These are phyloP conservation scores for Shiraia bambusicola DNA, from an alignment of 2,329 filamentous ascomycete species.

Conservation along the genomic window DNA sequence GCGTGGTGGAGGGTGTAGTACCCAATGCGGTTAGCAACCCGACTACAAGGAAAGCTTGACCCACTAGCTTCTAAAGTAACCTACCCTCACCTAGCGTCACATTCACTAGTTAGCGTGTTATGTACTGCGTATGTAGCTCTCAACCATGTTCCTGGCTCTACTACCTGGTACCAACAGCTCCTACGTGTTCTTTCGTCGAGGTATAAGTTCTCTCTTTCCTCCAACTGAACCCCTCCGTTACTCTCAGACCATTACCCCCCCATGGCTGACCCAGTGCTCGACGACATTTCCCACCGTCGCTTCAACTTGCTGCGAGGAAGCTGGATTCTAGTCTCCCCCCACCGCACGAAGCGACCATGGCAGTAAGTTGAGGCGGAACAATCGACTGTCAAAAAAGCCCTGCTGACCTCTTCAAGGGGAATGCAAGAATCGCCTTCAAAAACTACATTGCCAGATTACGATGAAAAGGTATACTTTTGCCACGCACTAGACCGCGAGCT, in stretches of 20 bases:
- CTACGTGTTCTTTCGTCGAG: slow-evolving; percentile 9
- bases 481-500: slow-evolving; percentile 1
- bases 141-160: slow-evolving; percentile 19
- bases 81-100: slow-evolving; percentile 21
- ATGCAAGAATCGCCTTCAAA: slow-evolving; percentile 51
- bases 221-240: slow-evolving; percentile 5
- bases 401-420: slow-evolving; percentile 40
- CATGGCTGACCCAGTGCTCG: slow-evolving; percentile 60
- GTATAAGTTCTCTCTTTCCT: slow-evolving; percentile 15
- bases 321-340: slow-evolving; percentile 93
- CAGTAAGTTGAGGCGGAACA: slow-evolving; percentile 64
- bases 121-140: too few relatives aligned
- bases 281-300: slow-evolving; percentile 91
- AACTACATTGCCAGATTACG: slow-evolving; percentile 69
- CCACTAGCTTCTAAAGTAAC: slow-evolving; percentile 19
- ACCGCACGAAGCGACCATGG: slow-evolving; percentile 96
- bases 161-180: slow-evolving; percentile 12
- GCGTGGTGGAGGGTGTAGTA: slow-evolving; percentile 19
- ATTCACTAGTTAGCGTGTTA: slow-evolving; percentile 31
- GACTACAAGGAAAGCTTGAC: slow-evolving; percentile 25
- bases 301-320: slow-evolving; percentile 89
- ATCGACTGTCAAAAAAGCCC: background rate
- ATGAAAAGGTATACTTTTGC: slow-evolving; percentile 55
- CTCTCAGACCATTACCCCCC: slow-evolving; percentile 8
- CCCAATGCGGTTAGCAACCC: slow-evolving; percentile 25